Conservation (phyloP, 1,139 yeast species). For the Magnusiomyces magnusii region DNA sequence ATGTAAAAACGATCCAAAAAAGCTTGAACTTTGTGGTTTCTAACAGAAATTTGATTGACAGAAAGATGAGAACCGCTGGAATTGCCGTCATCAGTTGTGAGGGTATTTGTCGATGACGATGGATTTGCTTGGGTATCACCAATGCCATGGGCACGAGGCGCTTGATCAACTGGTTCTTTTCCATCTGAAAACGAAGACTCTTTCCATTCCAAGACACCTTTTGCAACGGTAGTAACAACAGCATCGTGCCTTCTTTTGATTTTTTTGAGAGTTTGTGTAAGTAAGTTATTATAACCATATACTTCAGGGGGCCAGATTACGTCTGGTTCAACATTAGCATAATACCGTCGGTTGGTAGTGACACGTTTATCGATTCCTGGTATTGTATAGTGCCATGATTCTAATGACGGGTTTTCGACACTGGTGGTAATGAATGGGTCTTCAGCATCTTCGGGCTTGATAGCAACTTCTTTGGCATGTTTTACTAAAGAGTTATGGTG, state of each 20-base stretch:
- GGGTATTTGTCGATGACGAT: conserved; percentile 31
- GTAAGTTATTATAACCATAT: conserved; percentile 58
- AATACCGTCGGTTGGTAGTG: conserved; percentile 43
- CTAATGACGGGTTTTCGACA: conserved; percentile 17
- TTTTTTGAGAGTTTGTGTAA: conserved; percentile 56
- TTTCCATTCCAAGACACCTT: conserved; percentile 91
- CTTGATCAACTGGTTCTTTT: not conserved
- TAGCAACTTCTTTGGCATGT: conserved; percentile 23
- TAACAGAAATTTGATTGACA: conserved; percentile 14
- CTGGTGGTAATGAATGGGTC: conserved; percentile 6
- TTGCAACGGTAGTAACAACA: conserved; percentile 88
- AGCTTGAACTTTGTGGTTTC: conserved; percentile 57
- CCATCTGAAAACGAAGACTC: conserved; percentile 10
- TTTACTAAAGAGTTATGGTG: not conserved
- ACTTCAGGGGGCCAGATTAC: conserved; percentile 69
- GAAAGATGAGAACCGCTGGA: not conserved
- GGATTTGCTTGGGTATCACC: conserved; percentile 8
- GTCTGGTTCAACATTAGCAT: conserved; percentile 47
- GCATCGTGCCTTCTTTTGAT: conserved; percentile 87
- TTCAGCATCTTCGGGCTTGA: conserved; percentile 27
- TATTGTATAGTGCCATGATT: conserved; percentile 17
- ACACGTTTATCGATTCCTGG: conserved; percentile 11
- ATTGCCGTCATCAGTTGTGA: not conserved
- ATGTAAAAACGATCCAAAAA: conserved; percentile 77
- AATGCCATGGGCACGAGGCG: not conserved